A percentile compares a stretch with the other conserved stretches of the same genome.
Conservation (phyloP, 139 green algal genomes). For the Marvania coccoides region DNA sequence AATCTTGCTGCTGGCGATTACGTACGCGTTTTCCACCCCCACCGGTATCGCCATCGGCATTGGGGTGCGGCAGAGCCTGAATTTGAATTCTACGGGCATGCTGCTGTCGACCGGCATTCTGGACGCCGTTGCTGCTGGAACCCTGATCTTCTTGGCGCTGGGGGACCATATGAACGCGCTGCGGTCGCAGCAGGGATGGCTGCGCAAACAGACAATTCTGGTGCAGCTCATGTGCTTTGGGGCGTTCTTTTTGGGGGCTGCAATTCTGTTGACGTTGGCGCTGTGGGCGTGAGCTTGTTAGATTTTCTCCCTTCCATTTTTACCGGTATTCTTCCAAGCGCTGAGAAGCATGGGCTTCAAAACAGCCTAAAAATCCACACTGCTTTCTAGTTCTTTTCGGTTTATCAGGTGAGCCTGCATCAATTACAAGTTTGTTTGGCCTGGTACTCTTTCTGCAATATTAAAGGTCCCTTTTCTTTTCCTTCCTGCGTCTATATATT, state of each 20-base stretch:
- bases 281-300: slow-evolving; percentile 20
- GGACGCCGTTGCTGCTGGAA: slow-evolving; percentile 48
- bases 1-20: slow-evolving; percentile 20
- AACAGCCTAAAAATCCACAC: too few relatives aligned
- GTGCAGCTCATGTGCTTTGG: slow-evolving; percentile 4
- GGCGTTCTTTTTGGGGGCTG: slow-evolving; percentile 12
- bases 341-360: too few relatives aligned
- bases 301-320: too few relatives aligned
- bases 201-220: not conserved
- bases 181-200: slow-evolving; percentile 13
- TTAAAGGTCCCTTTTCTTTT: too few relatives aligned
- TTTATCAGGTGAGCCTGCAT: too few relatives aligned
- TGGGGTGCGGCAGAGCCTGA: slow-evolving; percentile 27
- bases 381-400: too few relatives aligned
- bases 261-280: slow-evolving; percentile 9
- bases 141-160: slow-evolving; percentile 57
- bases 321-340: too few relatives aligned
- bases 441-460: too few relatives aligned
- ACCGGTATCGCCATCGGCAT: slow-evolving; percentile 51
- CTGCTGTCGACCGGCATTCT: slow-evolving; percentile 42
- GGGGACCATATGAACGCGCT: slow-evolving; percentile 43
- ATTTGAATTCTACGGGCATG: slow-evolving; percentile 10
- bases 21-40: slow-evolving; percentile 49
- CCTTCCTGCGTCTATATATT: too few relatives aligned
- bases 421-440: too few relatives aligned